Evolutionary conservation across 345 rosid species (phyloP).

Genomic region (Salix viminalis): DNA sequence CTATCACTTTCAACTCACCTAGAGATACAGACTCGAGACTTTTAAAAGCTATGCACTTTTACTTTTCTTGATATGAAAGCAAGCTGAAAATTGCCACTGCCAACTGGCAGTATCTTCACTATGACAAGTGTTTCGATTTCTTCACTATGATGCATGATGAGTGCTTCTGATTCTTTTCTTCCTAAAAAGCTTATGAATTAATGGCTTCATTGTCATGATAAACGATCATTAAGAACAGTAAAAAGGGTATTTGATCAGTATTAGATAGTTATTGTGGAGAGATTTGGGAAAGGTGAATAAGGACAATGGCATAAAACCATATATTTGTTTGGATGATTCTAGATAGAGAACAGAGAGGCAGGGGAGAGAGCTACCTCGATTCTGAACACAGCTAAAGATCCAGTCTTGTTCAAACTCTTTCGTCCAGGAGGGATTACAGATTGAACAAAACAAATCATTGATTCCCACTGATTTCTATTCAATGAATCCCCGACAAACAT

Average conservation of each 20-base stretch:
- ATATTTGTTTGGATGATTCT: neutral
- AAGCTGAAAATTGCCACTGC: neutral
- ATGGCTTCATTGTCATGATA: neutral
- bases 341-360: neutral
- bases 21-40: neutral
- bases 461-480: constrained; percentile 98
- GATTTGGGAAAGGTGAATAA: neutral
- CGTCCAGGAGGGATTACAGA: constrained; percentile 60
- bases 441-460: constrained; percentile 91
- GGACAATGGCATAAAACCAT: neutral
- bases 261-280: neutral
- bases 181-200: no score
- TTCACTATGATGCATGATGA: no score
- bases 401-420: constrained; percentile 61
- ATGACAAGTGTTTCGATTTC: neutral
- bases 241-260: neutral
- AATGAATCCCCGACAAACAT: constrained; percentile 98
- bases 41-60: neutral
- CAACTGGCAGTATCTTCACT: neutral
- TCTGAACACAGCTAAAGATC: constrained; percentile 63
- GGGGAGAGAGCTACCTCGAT: constrained; percentile 47
- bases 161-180: no score
- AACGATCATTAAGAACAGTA: neutral
- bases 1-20: neutral
- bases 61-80: neutral